Evolutionary conservation across 2,329 filamentous ascomycete species (phyloP).

Genomic region (Trichoderma sp.): DNA sequence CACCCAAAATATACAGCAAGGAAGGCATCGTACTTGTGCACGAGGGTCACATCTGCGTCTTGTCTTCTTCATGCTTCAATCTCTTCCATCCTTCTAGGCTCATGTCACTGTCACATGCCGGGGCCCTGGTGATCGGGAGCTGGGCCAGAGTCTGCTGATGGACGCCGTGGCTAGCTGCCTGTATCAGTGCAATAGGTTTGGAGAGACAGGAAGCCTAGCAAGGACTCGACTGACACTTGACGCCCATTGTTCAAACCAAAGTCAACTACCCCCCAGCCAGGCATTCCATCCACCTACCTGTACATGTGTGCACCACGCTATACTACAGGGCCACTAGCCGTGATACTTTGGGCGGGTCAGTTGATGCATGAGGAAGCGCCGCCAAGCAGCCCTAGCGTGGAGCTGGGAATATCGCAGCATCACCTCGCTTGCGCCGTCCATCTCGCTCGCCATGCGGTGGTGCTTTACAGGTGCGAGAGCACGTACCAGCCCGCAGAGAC

Average conservation of each 20-base stretch:
- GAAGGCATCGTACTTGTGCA: no score
- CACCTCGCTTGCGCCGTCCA: conserved; percentile 12
- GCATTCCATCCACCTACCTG: neutral
- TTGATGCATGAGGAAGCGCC: conserved; percentile 18
- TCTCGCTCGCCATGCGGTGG: conserved; percentile 14
- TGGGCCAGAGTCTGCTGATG: conserved; percentile 14
- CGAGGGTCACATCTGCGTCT: neutral
- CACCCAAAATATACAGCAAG: neutral
- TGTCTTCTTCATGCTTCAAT: neutral
- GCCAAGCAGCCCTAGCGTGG: neutral
- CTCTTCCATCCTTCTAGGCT: neutral
- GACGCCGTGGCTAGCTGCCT: neutral
- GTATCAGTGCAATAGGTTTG: neutral
- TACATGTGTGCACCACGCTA: conserved; percentile 12
- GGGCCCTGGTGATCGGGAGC: conserved; percentile 6
- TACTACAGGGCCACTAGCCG: conserved; percentile 20
- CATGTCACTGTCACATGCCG: conserved; percentile 7
- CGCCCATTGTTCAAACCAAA: neutral
- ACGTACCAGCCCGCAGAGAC: neutral
- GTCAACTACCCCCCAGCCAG: conserved; percentile 14
- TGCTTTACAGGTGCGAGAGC: conserved; percentile 4
- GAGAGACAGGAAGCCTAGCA: neutral
- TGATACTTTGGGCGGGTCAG: conserved; percentile 21
- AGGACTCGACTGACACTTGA: neutral
- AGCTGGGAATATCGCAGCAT: conserved; percentile 6